Base-by-base conservation (phyloP, 805 yeast genomes). In the Priceomyces haplophilus region DNA sequence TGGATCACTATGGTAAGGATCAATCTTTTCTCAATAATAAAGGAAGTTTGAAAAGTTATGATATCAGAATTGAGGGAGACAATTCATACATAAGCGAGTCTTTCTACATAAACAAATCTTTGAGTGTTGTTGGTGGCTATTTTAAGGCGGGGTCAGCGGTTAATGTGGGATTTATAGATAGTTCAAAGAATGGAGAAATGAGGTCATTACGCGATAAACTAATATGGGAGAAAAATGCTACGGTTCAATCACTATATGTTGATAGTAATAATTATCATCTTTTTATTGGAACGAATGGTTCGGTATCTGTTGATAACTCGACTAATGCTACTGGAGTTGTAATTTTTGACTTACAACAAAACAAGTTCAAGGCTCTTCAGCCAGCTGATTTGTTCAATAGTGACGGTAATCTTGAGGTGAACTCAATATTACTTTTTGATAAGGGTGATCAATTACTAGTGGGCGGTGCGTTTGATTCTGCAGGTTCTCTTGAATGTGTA, bases 401-500 rank as follows among this genome's bases (percentile, higher is more conserved):
- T 3, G 63, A 67, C n/a, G 54, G 58, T 6, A 67, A 69, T 11
- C 59, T 68, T 16, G 36, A 47, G 8, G 63, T 71, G n/a, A 68
- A 64, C 42, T 51, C 71, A 4, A 52, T 71, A 41, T 72, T 58
- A 3, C 55, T 59, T 27, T 61, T 62, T 44, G 71, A 66, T 34
- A 52, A 55, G 19, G 56, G 51, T 4, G 49, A 55, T n/a, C 51
- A 56, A 39, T 62, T 88, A 20, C 68, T 82, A 23, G 86, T 86
- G 10, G 96, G 85, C 31, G 97, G 97, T 18, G 69, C 75, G 34
- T 88, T 86, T 56, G 74, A 71, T 16, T 58, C 69, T 16, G 82
- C 85, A 1, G 82, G 84, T 0, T 65, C 78, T 3, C 62, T 75
- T 24, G 60, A 64, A 19, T 89, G 96, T 61, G 59, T 69, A 2